Base-by-base conservation (phyloP, 257 asterid genomes). In the Ocimum tenuiflorum region DNA sequence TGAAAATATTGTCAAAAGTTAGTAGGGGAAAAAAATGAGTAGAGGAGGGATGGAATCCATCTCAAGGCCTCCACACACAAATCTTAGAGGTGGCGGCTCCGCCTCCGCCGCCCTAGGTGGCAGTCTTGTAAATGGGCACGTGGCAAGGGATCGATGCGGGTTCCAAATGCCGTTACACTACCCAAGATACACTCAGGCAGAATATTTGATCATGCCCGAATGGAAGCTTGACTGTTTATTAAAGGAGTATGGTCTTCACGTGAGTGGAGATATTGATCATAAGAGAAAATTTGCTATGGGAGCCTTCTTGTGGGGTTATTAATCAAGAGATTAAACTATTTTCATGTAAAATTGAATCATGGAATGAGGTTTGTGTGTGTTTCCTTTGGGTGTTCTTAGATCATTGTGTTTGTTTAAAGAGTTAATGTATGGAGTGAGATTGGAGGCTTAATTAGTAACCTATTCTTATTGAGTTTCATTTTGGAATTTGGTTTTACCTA, bases 261-360 rank as follows among this genome's bases (percentile, higher is more conserved):
- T 74, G 2, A 45, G 29, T n/a, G 94, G 90, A 13, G 88, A 80
- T 68, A 67, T 83, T 18, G 22, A 75, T 36, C 77, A 86, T 17
- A 86, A 86, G 78, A 83, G 90, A 33, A 79, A 76, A 55, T 83
- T 86, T 68, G 94, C 94, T 54, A 83, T 83, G 85, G 94, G 94
- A 17, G 80, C 94, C 54, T 86, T 86, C 78, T 67, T 86, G 57
- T 86, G 94, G 94, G 63, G 58, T 41, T 60, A 18, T 27, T 79
- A 53, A 65, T 14, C 42, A 38, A 31, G 7, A 31, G n/a, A n/a
- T n/a, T n/a, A 31, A 31, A 4, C 36, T 5, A 4, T 31, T 20
- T 39, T 63, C 33, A 46, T 47, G 27, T 46, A 27, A 8, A 46
- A 29, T 15, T 27, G 31, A 1, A 4, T 27, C 31, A 27, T 27